Base-by-base conservation (phyloP, 2,329 filamentous ascomycete genomes). In the Lecanicillium sp. region DNA sequence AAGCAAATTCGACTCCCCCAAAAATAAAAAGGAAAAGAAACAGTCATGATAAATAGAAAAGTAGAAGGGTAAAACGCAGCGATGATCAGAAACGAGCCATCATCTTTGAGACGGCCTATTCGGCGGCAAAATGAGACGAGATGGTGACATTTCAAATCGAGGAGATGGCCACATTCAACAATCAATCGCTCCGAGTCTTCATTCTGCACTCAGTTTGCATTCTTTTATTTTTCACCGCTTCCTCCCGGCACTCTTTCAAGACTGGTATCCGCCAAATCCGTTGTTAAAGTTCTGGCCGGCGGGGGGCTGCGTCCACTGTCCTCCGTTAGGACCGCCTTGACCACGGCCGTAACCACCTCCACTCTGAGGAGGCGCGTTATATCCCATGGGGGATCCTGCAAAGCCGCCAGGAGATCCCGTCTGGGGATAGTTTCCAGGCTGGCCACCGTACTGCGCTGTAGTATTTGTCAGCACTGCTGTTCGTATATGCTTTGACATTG, bases 301-400 rank as follows among this genome's bases (percentile, higher is more conserved):
- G 37, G 64, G 63, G 36, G 67, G 62, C 55, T 74, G 69, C 40
- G 62, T 59, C 74, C 74, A 77, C 53, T 75, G 72, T 45, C 67
- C 58, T 22, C 36, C 55, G 47, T 72, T 74, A 29, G 74, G 71
- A 29, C 69, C 68, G 54, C 74, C 71, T 51, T 79, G 75, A 48
- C 85, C 87, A 57, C 87, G 86, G 46, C 86, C 87, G 56, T 88
- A 95, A 45, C 87, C 87, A 52, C 85, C 87, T 51, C 85, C 84
- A 57, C 83, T 92, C 49, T 81, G 74, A 51, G 75, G 82, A 47
- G 71, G 80, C 17, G 30, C 40, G 54, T 73, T 82, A 64, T 84
- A 86, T 47, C 74, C 74, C 73, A 85, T 84, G 42, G 77, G 78
- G 55, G 81, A 80, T 49, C 74, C 77, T 50, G 71, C 75, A 59